These are phyloP conservation scores for Plasmodium relictum DNA, from an alignment of 169 alveolate species.

Conservation along the genomic window DNA sequence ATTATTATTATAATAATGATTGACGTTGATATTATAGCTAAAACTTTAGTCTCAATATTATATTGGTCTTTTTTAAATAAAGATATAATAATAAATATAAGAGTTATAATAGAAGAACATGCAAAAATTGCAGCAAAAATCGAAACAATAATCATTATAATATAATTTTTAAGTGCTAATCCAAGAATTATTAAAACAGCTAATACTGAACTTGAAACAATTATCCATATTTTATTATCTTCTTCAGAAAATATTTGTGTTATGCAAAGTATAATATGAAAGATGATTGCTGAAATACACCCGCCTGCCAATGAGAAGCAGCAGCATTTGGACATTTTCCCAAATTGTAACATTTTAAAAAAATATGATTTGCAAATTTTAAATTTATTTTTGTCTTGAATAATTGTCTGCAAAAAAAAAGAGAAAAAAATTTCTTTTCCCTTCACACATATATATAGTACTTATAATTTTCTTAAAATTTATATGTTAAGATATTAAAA, in stretches of 20 bases:
- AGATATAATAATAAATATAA: constrained; percentile 10
- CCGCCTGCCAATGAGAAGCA: constrained; percentile 67
- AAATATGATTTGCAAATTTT: constrained; percentile 9
- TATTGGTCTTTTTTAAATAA: not conserved
- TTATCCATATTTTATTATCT: constrained; percentile 7
- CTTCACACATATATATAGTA: too few relatives aligned
- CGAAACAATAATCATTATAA: constrained; percentile 51
- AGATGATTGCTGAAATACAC: constrained; percentile 14
- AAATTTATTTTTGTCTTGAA: constrained; percentile 7
- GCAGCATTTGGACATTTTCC: constrained; percentile 26
- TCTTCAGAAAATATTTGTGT: not conserved
- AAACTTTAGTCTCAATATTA: constrained; percentile 2
- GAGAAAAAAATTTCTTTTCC: too few relatives aligned
- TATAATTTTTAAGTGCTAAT: constrained; percentile 31
- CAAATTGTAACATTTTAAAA: constrained; percentile 6
- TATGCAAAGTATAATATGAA: constrained; percentile 6
- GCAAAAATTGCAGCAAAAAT: constrained; percentile 9
- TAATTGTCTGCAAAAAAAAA: not conserved
- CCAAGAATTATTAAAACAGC: constrained; percentile 28
- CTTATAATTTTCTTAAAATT: too few relatives aligned
- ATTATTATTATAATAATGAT: not conserved
- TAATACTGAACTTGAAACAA: constrained; percentile 14
- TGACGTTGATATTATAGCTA: constrained; percentile 4
- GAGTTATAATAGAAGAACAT: not conserved
- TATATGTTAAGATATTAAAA: too few relatives aligned